Evolutionary conservation across 352 stramenopile genomes (phyloP), one percentile per base, ranked within the genome.

Genomic region (Phytophthora megakarya): DNA sequence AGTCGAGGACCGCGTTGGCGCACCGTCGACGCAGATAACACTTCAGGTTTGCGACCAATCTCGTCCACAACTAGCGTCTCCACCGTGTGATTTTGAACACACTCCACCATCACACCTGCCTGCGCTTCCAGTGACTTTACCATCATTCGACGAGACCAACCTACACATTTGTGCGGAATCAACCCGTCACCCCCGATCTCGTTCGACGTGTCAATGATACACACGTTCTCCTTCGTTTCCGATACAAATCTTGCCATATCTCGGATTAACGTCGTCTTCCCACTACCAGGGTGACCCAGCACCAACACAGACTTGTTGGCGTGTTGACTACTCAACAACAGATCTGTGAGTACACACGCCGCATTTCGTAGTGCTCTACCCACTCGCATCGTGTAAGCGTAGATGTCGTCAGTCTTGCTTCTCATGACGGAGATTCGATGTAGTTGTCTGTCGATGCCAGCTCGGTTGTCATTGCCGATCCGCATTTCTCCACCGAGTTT

Each of bases 121-220:
- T 95, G 88, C 9, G 77, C 67, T 35, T 90, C 72, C 1, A 95
- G 62, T n/a, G 70, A 81, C 28, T 58, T 59, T 13, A 97, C 88
- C 84, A 95, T 93, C 79, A 96, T 91, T 26, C 88, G 83, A 28
- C 87, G 54, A 23, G 87, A 76, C 48, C 65, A 77, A 18, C 88
- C 88, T 39, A 96, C 60, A 51, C 86, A 95, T 25, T 42, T 45
- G 57, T 97, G 89, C 21, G 86, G 88, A 45, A 91, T 67, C 49
- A 86, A 57, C n/a, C 89, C 87, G 58, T 95, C 86, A n/a, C 90
- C 89, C 10, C 75, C 86, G 65, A 97, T 97, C 66, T 96, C 88
- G 71, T 97, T 97, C n/a, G 76, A 93, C 22, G 89, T 97, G 72
- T 97, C 91, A 22, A 97, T 86, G 37, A 97, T 91, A 18, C 84